Conservation (phyloP, 495 filamentous ascomycete species). For the Daldinia vernicosa region DNA sequence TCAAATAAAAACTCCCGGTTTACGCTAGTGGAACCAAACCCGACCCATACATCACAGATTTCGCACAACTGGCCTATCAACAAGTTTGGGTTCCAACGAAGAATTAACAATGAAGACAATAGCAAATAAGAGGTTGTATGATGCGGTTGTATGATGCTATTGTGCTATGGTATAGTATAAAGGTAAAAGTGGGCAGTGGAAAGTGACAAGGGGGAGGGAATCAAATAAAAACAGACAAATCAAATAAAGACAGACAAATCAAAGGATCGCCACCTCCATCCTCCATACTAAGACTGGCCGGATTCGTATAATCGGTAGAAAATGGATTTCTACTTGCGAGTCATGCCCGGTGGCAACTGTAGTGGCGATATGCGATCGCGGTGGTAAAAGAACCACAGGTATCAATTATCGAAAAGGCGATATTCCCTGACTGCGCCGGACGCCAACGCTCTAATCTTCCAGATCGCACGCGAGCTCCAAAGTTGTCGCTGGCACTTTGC, state of each 20-base stretch:
- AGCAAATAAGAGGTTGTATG: neutral
- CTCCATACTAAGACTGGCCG: neutral
- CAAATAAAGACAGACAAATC: neutral
- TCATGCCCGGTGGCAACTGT: neutral
- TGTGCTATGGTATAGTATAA: neutral
- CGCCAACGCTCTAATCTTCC: neutral
- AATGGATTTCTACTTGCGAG: neutral
- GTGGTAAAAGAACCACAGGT: neutral
- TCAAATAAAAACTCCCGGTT: neutral
- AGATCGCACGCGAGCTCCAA: neutral
- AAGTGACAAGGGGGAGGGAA: neutral
- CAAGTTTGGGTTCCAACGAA: neutral
- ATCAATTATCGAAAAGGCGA: conserved; percentile 8
- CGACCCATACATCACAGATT: neutral
- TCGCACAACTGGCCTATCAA: neutral
- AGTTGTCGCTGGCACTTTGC: neutral
- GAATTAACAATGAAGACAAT: neutral
- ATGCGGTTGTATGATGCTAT: neutral
- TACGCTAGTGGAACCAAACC: neutral
- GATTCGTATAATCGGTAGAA: neutral
- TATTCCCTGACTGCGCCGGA: neutral
- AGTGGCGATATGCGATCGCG: neutral
- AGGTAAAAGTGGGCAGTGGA: neutral
- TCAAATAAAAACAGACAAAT: neutral
- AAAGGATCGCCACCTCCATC: neutral